Evolutionary conservation across 441 rosid genomes (phyloP).

Genomic region (Croton setiger): DNA sequence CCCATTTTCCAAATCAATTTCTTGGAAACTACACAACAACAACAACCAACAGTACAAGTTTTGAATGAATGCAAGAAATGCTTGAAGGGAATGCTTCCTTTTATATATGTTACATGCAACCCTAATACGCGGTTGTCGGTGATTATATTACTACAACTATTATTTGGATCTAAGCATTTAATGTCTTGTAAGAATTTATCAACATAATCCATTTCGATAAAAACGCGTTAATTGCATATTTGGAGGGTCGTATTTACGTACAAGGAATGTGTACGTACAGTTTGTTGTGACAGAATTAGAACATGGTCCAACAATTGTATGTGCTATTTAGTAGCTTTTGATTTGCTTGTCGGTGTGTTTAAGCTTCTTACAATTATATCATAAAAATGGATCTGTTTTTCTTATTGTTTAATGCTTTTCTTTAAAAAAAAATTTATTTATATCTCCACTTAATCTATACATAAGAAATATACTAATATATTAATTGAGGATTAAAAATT

Average conservation of each 20-base stretch:
- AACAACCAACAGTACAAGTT: too few relatives aligned
- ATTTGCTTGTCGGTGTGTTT: constrained; percentile 18
- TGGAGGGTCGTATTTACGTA: constrained; percentile 5
- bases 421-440: too few relatives aligned
- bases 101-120: constrained; percentile 25
- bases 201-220: not conserved
- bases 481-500: too few relatives aligned
- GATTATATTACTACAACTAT: constrained; percentile 17
- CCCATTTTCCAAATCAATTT: constrained; percentile 17
- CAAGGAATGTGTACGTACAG: constrained; percentile 11
- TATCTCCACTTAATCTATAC: too few relatives aligned
- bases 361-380: not conserved
- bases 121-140: constrained; percentile 38
- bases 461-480: too few relatives aligned
- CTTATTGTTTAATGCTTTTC: not conserved
- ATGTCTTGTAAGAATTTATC: not conserved
- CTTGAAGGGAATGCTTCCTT: constrained; percentile 14
- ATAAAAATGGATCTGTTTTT: not conserved
- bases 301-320: constrained; percentile 10
- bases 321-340: constrained; percentile 10
- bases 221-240: not conserved
- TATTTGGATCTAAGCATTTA: constrained; percentile 3
- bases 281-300: constrained; percentile 2
- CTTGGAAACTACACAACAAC: constrained; percentile 9
- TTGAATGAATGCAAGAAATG: too few relatives aligned